Base-by-base conservation (phyloP, 345 rosid species). In the Salix suchowensis region DNA sequence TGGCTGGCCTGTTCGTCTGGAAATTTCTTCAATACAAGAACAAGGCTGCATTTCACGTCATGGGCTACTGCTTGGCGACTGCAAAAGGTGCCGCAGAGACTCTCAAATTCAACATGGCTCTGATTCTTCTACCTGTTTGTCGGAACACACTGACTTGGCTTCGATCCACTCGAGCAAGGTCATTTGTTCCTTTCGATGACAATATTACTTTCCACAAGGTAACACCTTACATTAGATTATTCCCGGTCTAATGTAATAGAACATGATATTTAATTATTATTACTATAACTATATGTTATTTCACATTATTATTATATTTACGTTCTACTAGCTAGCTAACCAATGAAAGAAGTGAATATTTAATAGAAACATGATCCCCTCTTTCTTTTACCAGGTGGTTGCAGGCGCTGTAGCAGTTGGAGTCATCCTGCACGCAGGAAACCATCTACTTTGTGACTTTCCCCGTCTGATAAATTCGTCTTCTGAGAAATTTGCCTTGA, bases 61-160 rank as follows among this genome's bases (percentile, higher is more conserved):
- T 91, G 99, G 97, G 99, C 23, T 85, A 93, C 72, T 96, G 99
- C 80, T 65, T 96, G 77, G 69, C 90, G 23, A 79, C 87, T 6
- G 99, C 99, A 67, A 96, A 96, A 88, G 99, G 98, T 13, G 93
- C 99, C 37, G 99, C 98, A 2, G 99, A 96, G 88, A 96, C 97
- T 60, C 91, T 96, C 61, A 96, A 96, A 85, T 88, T 96, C 86
- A 96, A 96, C 81, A 93, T 96, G 99, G 99, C 99, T 79, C 84
- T 96, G 12, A 85, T 96, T 77, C 90, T 96, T n/a, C 76, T 96
- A 66, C 99, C 99, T 0, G 98, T 93, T 24, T 96, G 99, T 82
- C 89, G 99, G 50, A 96, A 93, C 80, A 90, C 97, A 10, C 81
- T 96, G 83, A 96, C 99, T 30, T 90, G 96, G 97, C 93, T 96